Evolutionary conservation across 2,329 filamentous ascomycete species (phyloP).

Genomic region (Hypomyces rosellus): DNA sequence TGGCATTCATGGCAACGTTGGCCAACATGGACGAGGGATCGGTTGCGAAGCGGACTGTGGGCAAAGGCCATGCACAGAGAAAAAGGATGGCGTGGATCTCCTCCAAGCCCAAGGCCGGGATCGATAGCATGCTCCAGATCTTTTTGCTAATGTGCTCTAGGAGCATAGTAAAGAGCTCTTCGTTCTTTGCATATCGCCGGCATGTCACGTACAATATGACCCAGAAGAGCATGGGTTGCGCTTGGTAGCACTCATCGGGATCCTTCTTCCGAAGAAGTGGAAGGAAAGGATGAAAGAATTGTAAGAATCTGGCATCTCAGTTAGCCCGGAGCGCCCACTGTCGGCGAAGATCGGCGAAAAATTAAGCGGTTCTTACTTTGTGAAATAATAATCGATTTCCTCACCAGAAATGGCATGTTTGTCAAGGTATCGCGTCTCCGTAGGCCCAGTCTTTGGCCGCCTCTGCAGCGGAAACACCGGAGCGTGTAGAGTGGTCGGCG

Average conservation of each 20-base stretch:
- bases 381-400: conserved; percentile 51
- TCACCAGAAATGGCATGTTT: conserved; percentile 44
- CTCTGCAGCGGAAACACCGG: conserved; percentile 18
- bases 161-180: conserved; percentile 37
- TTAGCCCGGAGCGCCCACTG: background rate
- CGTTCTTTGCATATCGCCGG: conserved; percentile 41
- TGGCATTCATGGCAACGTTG: conserved; percentile 41
- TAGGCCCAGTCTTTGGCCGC: conserved; percentile 21
- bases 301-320: conserved; percentile 37
- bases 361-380: no score
- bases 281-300: conserved; percentile 46
- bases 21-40: conserved; percentile 45
- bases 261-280: conserved; percentile 44
- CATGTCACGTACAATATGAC: conserved; percentile 45
- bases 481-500: conserved; percentile 13
- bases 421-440: conserved; percentile 38
- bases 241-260: conserved; percentile 45
- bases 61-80: conserved; percentile 46
- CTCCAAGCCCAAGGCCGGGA: conserved; percentile 38
- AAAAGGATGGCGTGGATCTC: conserved; percentile 47
- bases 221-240: conserved; percentile 47
- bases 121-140: conserved; percentile 38
- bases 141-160: conserved; percentile 41
- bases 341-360: no score
- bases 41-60: conserved; percentile 43